phyloP scores from a whole-genome alignment of 2,329 filamentous ascomycete species.

The Plenodomus biglobosus region DNA sequence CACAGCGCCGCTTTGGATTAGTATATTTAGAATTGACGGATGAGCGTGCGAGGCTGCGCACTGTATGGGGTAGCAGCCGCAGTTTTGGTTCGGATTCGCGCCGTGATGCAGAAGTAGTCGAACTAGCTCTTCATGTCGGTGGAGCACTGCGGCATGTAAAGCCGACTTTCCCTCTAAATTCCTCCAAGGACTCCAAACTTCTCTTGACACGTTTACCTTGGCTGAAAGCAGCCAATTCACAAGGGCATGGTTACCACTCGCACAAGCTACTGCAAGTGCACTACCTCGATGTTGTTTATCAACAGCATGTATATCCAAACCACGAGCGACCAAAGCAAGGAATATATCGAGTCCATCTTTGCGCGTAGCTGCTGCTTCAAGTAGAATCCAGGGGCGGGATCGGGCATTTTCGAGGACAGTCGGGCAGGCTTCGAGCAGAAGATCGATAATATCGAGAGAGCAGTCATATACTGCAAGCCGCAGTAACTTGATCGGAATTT shows the following conservation, averaged over 20 bases:
- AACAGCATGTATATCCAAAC: neutral
- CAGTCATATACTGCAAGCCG: neutral
- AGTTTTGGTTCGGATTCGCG: constrained; percentile 5
- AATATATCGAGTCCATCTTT: neutral
- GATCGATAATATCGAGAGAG: neutral
- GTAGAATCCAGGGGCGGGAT: constrained; percentile 2
- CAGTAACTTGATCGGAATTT: neutral
- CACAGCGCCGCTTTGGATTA: too few species aligned
- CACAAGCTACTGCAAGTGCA: constrained; percentile 1
- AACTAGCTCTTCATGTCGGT: neutral
- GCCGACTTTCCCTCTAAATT: neutral
- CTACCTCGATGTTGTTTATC: neutral
- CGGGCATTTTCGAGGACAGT: neutral
- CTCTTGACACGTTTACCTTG: neutral
- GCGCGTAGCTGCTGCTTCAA: constrained; percentile 2
- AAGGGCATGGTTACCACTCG: neutral
- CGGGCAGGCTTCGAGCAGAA: neutral
- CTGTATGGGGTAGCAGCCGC: constrained; percentile 6
- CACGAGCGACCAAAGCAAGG: neutral
- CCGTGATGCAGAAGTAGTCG: neutral
- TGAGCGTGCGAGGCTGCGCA: neutral
- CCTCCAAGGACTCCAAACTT: neutral
- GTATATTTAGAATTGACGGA: too few species aligned
- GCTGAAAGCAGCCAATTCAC: neutral
- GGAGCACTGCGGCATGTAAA: constrained; percentile 1